Conservation (phyloP, 2,329 filamentous ascomycete genomes). For the Metarhizium robertsii region DNA sequence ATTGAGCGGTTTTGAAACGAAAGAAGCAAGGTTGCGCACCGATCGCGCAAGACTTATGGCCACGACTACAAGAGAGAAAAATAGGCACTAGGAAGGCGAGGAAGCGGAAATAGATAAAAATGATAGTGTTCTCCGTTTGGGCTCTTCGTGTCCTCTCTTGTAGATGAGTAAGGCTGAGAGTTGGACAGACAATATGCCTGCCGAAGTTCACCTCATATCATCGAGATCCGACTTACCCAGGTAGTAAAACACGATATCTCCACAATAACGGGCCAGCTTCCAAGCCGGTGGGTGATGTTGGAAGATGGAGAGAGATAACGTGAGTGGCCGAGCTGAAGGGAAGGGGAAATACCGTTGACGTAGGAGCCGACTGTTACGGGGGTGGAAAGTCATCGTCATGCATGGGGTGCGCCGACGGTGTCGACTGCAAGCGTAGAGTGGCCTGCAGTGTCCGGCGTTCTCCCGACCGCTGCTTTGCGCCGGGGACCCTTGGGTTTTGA, state of each 20-base stretch:
- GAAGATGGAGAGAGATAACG: background rate
- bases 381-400: slow-evolving; percentile 4
- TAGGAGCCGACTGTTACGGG: background rate
- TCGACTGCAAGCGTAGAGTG: background rate
- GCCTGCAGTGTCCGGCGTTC: background rate
- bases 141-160: background rate
- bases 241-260: background rate
- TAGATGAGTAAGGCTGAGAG: background rate
- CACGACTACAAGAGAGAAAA: background rate
- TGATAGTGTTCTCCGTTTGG: background rate
- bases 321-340: background rate
- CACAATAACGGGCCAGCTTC: background rate
- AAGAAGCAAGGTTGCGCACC: background rate
- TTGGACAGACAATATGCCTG: background rate
- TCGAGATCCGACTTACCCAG: background rate
- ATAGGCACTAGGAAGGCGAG: background rate
- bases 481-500: background rate
- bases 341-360: slow-evolving; percentile 1
- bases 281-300: background rate
- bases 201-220: background rate
- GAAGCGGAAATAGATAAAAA: background rate
- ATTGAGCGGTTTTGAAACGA: background rate
- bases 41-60: background rate
- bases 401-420: background rate
- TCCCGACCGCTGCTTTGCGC: background rate